Conservation (phyloP, 1,284 basidiomycete genomes). For the Boletellus sp. region DNA sequence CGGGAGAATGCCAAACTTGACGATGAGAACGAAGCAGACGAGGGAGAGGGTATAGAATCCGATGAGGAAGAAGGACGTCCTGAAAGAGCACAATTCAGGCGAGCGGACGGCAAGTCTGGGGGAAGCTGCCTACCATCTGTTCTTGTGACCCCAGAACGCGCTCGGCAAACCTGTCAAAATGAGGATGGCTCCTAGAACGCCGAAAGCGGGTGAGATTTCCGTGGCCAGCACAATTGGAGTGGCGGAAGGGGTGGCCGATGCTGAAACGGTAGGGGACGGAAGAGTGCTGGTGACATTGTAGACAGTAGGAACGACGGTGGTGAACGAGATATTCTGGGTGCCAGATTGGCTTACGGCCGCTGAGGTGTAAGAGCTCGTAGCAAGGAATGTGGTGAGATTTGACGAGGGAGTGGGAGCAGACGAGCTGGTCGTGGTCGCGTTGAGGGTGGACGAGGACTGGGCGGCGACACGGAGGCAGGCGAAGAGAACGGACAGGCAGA, state of each 20-base stretch:
- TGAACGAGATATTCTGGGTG: constrained; percentile 43
- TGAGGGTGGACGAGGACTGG: constrained; percentile 21
- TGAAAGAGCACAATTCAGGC: constrained; percentile 31
- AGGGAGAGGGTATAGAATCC: constrained; percentile 88
- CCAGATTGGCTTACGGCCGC: constrained; percentile 48
- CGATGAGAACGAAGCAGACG: constrained; percentile 83
- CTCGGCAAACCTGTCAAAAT: constrained; percentile 88
- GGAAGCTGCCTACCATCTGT: constrained; percentile 65
- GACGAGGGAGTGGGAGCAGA: constrained; percentile 14
- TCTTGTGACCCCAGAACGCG: constrained; percentile 89
- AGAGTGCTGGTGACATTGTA: constrained; percentile 56
- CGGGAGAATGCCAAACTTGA: constrained; percentile 83
- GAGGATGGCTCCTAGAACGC: constrained; percentile 82
- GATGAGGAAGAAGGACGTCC: constrained; percentile 90
- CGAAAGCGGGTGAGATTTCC: constrained; percentile 83
- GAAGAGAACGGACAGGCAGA: constrained; percentile 22
- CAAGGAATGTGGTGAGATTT: constrained; percentile 45
- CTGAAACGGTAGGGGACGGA: constrained; percentile 38
- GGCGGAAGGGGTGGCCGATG: constrained; percentile 48
- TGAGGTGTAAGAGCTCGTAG: constrained; percentile 46
- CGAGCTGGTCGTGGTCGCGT: constrained; percentile 9
- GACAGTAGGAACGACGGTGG: constrained; percentile 52
- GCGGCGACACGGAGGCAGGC: constrained; percentile 23
- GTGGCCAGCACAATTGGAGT: constrained; percentile 65
- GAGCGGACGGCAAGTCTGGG: constrained; percentile 8